A percentile compares a stretch with the other conserved stretches of the same genome.
Evolutionary conservation across 805 yeast species (phyloP).

Genomic region (Pichia phayaonensis): DNA sequence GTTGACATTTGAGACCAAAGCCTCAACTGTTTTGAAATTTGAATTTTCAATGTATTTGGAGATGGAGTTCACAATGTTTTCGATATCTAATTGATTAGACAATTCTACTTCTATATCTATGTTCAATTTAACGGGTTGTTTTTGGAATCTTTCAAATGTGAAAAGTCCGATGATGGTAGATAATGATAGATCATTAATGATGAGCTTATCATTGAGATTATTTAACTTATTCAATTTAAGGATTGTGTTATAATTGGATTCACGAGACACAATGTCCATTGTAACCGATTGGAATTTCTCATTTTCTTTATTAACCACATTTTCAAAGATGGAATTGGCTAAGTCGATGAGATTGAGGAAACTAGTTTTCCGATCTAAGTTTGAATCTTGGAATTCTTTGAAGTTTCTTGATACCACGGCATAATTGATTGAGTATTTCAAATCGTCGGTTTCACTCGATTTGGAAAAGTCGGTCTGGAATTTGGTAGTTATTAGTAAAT

Average conservation of each 20-base stretch:
- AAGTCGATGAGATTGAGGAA: conserved; percentile 19
- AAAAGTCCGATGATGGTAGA: conserved; percentile 84
- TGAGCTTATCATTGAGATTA: not conserved
- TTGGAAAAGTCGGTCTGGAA: conserved; percentile 59
- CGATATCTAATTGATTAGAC: conserved; percentile 29
- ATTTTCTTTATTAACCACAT: not conserved
- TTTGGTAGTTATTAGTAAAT: conserved; percentile 34
- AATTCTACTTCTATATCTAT: conserved; percentile 35
- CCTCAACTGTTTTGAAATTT: conserved; percentile 88
- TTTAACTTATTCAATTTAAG: not conserved
- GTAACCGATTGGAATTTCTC: not conserved
- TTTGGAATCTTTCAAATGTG: conserved; percentile 77
- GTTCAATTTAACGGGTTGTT: conserved; percentile 66
- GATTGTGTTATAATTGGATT: not conserved
- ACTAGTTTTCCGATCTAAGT: conserved; percentile 27
- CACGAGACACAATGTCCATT: conserved; percentile 13
- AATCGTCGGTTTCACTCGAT: conserved; percentile 78
- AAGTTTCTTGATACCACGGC: conserved; percentile 72
- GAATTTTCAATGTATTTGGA: conserved; percentile 63
- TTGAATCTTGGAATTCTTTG: conserved; percentile 39
- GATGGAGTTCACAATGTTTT: conserved; percentile 39
- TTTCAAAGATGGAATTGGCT: conserved; percentile 4
- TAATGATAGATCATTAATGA: conserved; percentile 2
- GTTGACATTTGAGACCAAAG: conserved; percentile 69
- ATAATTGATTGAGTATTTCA: conserved; percentile 77